Percentiles rank a stretch among this genome's conserved stretches.
Evolutionary conservation across 208 protist genomes (phyloP).

Genomic region (Wallacemonas sp.): DNA sequence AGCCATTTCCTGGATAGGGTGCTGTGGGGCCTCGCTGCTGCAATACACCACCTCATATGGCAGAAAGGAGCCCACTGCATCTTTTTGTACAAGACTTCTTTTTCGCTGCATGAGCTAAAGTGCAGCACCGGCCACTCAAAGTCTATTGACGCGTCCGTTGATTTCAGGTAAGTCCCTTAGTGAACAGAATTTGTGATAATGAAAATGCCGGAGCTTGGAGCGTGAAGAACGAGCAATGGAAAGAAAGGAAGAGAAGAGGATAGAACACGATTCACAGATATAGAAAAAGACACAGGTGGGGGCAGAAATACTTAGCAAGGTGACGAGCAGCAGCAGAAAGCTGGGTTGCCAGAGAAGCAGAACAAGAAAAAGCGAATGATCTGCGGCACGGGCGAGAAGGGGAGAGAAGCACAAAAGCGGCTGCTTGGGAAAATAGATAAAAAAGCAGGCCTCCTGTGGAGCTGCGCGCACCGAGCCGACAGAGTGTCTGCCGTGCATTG

Average conservation of each 20-base stretch:
- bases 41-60: conserved; percentile 85
- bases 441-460: no score
- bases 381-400: neutral
- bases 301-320: neutral
- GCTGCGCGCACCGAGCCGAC: no score
- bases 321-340: neutral
- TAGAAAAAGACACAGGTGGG: no score
- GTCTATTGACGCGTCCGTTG: no score
- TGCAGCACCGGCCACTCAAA: no score
- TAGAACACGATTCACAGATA: no score
- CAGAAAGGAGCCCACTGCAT: conserved; percentile 20
- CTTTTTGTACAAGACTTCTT: neutral
- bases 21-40: conserved; percentile 70
- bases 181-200: no score
- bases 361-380: conserved; percentile 1
- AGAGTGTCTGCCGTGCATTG: no score
- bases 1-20: conserved; percentile 58
- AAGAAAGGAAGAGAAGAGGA: conserved; percentile 8
- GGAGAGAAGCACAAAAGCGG: neutral
- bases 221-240: conserved; percentile 2
- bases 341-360: neutral
- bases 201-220: no score
- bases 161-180: no score
- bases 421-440: no score
- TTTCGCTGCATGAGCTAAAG: conserved; percentile 1